Base-by-base conservation (phyloP, 768 basidiomycete species). In the Boletus sensibilis region DNA sequence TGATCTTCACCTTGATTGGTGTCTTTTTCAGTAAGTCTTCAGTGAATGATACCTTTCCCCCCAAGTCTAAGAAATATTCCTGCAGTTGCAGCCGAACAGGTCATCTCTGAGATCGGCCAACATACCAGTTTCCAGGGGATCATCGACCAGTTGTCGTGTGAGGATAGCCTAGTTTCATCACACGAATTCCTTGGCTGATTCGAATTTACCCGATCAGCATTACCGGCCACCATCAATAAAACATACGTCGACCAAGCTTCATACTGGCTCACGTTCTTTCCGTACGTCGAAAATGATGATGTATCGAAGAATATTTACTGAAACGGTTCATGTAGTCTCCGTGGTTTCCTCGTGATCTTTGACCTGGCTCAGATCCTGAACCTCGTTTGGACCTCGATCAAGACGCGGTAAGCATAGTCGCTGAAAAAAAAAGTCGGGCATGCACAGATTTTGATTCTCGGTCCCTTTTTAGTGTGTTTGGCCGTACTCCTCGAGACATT, bases 341-440 rank as follows among this genome's bases (percentile, higher is more conserved):
- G 96, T 68, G 97, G 95, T 25, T 97, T 98, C 82, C 82, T 98
- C 40, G 89, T 85, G 11, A 78, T 98, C 53, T 98, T 98, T 68
- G 97, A 99, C 70, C 78, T 99, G 34, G 96, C 97, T 7, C 97
- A 99, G 73, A 84, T 98, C 49, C 72, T 98, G 74, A 97, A 97
- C 67, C 79, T 99, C 25, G 64, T 94, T 35, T 90, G 86, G 83
- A 78, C 90, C 40, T 88, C 84, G n/a, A 78, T 95, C 78, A 88
- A 87, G 75, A 94, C 90, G 20, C 83, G 77, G 89, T 91, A 67
- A 38, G 85, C 29, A 31, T 40, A 16, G 7, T 34, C 20, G 0
- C 14, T 27, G 16, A 25, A 21, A 20, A 20, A 11, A 11, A 40
- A 8, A 7, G 25, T 31, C 14, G 20, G 39, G 20, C 43, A 52